Percentiles rank a stretch among this genome's conserved stretches.
These are phyloP conservation scores for Puccinia brachypodii DNA, from an alignment of 1,284 basidiomycete species.

Conservation along the genomic window DNA sequence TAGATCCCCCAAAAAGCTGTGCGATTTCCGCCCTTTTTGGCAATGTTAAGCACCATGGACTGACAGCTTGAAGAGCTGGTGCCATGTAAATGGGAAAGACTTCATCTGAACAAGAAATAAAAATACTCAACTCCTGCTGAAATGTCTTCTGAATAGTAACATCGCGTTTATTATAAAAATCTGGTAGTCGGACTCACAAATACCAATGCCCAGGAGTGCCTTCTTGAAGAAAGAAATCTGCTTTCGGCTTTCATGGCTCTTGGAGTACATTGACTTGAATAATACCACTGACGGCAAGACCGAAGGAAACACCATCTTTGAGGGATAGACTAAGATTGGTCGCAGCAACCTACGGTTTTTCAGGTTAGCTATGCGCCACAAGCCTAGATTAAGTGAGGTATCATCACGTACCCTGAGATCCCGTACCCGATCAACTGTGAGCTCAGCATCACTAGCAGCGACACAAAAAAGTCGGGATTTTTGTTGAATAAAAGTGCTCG, in stretches of 20 bases:
- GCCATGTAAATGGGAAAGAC: slow-evolving; percentile 42
- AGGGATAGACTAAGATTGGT: slow-evolving; percentile 35
- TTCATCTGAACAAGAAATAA: slow-evolving; percentile 14
- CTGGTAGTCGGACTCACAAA: slow-evolving; percentile 23
- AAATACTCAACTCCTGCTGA: not conserved
- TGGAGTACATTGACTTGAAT: slow-evolving; percentile 33
- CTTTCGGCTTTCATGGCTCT: not conserved
- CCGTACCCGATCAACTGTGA: slow-evolving; percentile 44
- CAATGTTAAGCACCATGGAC: slow-evolving; percentile 41
- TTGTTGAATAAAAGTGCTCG: slow-evolving; percentile 38
- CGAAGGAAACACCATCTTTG: slow-evolving; percentile 33
- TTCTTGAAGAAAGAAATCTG: slow-evolving; percentile 46
- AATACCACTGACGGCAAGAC: slow-evolving; percentile 39
- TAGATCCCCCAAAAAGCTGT: slow-evolving; percentile 33
- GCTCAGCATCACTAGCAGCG: slow-evolving; percentile 37
- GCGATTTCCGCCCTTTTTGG: slow-evolving; percentile 19
- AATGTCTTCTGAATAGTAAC: too few species aligned
- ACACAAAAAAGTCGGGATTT: slow-evolving; percentile 15
- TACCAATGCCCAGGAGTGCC: slow-evolving; percentile 4
- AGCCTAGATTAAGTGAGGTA: not conserved
- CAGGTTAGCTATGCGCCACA: not conserved
- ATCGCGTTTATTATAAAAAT: not conserved
- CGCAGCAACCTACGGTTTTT: slow-evolving; percentile 14
- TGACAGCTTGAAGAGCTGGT: slow-evolving; percentile 44
- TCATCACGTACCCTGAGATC: not conserved